These are phyloP conservation scores for Starmerella stigmatis DNA, from an alignment of 805 yeast species.

Conservation along the genomic window DNA sequence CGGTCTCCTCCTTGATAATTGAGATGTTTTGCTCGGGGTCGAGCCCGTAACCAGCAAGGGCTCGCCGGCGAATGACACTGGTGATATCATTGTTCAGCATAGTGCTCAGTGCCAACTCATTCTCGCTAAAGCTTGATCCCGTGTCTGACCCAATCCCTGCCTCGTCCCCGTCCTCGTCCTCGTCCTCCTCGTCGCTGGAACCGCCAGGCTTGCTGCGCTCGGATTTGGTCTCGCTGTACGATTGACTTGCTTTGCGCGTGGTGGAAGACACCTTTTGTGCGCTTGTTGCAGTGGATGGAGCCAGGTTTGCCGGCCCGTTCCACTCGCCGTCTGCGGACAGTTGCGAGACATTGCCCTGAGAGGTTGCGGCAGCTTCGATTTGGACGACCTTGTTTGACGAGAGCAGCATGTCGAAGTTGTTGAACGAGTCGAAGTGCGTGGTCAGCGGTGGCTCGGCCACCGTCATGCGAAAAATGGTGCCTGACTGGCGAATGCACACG, in stretches of 20 bases:
- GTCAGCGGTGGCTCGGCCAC: slow-evolving; percentile 56
- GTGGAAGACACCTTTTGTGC: background rate
- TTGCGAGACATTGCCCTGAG: background rate
- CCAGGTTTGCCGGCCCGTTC: background rate
- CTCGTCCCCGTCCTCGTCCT: slow-evolving; percentile 1
- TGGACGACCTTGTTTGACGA: slow-evolving; percentile 10
- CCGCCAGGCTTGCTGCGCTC: background rate
- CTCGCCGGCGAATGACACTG: slow-evolving; percentile 58
- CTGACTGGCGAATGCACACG: slow-evolving; percentile 84
- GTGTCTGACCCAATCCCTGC: slow-evolving; percentile 8
- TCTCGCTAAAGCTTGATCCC: slow-evolving; percentile 16
- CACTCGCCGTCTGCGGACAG: background rate
- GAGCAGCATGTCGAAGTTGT: slow-evolving; percentile 24
- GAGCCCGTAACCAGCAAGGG: slow-evolving; percentile 59
- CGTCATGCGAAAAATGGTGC: slow-evolving; percentile 72
- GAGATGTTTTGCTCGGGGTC: slow-evolving; percentile 55
- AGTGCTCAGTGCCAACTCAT: slow-evolving; percentile 19
- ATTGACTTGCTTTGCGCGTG: background rate
- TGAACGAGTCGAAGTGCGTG: slow-evolving; percentile 52
- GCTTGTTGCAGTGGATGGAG: background rate
- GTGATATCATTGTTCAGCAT: slow-evolving; percentile 66
- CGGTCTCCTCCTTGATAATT: slow-evolving; percentile 28
- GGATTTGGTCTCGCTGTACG: background rate
- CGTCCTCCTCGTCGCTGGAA: background rate
- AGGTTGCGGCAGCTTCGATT: background rate